Percentiles rank a stretch among this genome's conserved stretches.
Evolutionary conservation across 2,329 filamentous ascomycete species (phyloP).

Genomic region (Phoma herbarum): DNA sequence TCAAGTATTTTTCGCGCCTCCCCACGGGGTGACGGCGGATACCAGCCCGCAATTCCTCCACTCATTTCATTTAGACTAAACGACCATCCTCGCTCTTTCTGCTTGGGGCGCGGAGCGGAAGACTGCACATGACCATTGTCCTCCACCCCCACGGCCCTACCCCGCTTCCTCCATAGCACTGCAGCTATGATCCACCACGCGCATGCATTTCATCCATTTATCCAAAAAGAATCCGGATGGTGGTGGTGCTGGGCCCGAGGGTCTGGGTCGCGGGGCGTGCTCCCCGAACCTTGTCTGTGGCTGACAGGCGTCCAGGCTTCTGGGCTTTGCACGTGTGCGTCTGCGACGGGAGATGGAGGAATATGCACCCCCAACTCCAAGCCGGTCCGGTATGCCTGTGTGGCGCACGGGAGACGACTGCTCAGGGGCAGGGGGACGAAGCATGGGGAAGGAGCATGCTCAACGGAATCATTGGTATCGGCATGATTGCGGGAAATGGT

Average conservation of each 20-base stretch:
- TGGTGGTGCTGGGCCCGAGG: conserved; percentile 31
- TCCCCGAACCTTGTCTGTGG: conserved; percentile 32
- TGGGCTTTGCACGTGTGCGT: conserved; percentile 29
- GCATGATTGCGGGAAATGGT: conserved; percentile 13
- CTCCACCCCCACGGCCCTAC: conserved; percentile 19
- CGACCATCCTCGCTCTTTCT: conserved; percentile 7
- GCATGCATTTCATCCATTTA: conserved; percentile 19
- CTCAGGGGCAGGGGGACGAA: conserved; percentile 7
- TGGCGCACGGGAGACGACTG: conserved; percentile 5
- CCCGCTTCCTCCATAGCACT: conserved; percentile 19
- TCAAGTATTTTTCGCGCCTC: background rate
- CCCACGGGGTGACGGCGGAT: conserved; percentile 9
- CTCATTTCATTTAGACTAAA: conserved; percentile 3
- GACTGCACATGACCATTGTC: conserved; percentile 7
- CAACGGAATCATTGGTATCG: conserved; percentile 5
- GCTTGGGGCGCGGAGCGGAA: conserved; percentile 19
- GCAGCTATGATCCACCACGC: conserved; percentile 18
- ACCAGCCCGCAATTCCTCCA: conserved; percentile 13
- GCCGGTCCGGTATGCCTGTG: conserved; percentile 20
- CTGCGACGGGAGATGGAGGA: conserved; percentile 16
- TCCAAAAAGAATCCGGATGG: conserved; percentile 26
- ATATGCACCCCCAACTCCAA: conserved; percentile 6
- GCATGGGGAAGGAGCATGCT: conserved; percentile 19
- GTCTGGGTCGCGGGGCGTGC: conserved; percentile 34
- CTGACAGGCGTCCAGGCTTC: conserved; percentile 22